These are phyloP conservation scores for Mycena filopes DNA, from an alignment of 768 basidiomycete species.

Conservation along the genomic window DNA sequence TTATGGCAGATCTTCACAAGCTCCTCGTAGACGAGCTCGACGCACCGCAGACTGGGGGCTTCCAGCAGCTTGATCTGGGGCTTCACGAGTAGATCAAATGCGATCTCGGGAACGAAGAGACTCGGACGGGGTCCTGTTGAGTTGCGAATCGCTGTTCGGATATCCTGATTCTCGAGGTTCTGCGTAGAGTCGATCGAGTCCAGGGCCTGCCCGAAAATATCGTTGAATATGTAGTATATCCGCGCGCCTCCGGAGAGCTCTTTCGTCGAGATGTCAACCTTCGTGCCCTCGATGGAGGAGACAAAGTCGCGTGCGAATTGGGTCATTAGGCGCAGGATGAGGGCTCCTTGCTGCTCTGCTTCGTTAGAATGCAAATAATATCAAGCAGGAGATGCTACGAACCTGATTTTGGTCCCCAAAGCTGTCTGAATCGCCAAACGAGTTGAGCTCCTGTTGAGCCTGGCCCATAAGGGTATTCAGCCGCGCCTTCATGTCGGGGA, in stretches of 20 bases:
- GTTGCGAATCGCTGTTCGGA: slow-evolving; percentile 97
- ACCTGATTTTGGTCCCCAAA: slow-evolving; percentile 92
- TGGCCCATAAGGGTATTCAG: slow-evolving; percentile 99
- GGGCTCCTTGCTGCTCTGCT: slow-evolving; percentile 74
- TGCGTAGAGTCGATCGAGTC: slow-evolving; percentile 89
- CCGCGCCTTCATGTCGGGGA: slow-evolving; percentile 99
- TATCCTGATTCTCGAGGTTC: slow-evolving; percentile 93
- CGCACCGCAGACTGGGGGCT: slow-evolving; percentile 93
- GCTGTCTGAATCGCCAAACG: slow-evolving; percentile 93
- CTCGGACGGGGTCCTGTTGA: slow-evolving; percentile 97
- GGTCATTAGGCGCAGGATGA: slow-evolving; percentile 97
- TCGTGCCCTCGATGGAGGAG: slow-evolving; percentile 96
- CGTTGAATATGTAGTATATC: slow-evolving; percentile 99
- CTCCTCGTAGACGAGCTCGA: slow-evolving; percentile 98
- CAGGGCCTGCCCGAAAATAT: slow-evolving; percentile 94
- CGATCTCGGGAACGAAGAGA: slow-evolving; percentile 95
- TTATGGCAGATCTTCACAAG: slow-evolving; percentile 99
- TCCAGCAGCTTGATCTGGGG: slow-evolving; percentile 98
- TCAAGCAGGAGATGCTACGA: slow-evolving; percentile 29
- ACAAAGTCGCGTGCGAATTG: slow-evolving; percentile 98
- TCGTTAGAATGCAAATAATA: slow-evolving; percentile 11
- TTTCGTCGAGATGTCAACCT: slow-evolving; percentile 96
- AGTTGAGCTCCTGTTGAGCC: slow-evolving; percentile 96
- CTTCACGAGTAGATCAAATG: slow-evolving; percentile 96
- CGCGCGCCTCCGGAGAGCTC: slow-evolving; percentile 98